A percentile compares a stretch with the other conserved stretches of the same genome.
phyloP scores from a whole-genome alignment of 306 rosid genomes.

The Castanea sativa region DNA sequence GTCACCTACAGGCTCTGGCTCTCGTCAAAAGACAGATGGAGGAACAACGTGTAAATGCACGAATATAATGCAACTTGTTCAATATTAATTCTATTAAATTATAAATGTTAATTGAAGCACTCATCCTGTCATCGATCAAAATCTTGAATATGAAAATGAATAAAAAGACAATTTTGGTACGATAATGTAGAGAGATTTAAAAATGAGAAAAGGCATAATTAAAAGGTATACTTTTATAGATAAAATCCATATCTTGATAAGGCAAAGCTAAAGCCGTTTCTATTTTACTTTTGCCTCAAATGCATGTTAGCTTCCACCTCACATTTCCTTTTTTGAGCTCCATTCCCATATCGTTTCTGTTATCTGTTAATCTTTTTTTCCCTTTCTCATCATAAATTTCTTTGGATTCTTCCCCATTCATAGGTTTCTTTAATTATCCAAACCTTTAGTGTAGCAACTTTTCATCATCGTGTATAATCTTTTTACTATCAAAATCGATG shows the following conservation, averaged over 20 bases:
- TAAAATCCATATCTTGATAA: conserved; percentile 25
- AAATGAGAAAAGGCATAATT: background rate
- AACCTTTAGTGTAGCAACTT: conserved; percentile 9
- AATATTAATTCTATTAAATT: background rate
- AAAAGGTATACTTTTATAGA: conserved; percentile 29
- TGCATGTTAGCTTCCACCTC: conserved; percentile 32
- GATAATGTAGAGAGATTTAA: background rate
- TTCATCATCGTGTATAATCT: conserved; percentile 5
- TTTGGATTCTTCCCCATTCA: background rate
- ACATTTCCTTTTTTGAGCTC: conserved; percentile 33
- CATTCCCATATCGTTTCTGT: conserved; percentile 18
- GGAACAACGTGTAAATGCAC: background rate
- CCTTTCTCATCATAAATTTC: conserved; percentile 10
- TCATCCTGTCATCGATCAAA: background rate
- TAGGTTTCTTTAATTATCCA: conserved; percentile 12
- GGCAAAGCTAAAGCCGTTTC: conserved; percentile 12
- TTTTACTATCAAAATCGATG: conserved; percentile 19
- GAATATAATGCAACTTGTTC: background rate
- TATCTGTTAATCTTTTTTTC: background rate
- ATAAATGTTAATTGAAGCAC: background rate
- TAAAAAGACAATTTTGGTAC: background rate
- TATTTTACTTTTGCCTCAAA: conserved; percentile 30
- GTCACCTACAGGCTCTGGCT: too few relatives aligned
- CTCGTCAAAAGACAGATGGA: background rate
- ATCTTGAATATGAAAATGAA: background rate